These are phyloP conservation scores for Penicillium paxilli DNA, from an alignment of 495 filamentous ascomycete species.

Conservation along the genomic window DNA sequence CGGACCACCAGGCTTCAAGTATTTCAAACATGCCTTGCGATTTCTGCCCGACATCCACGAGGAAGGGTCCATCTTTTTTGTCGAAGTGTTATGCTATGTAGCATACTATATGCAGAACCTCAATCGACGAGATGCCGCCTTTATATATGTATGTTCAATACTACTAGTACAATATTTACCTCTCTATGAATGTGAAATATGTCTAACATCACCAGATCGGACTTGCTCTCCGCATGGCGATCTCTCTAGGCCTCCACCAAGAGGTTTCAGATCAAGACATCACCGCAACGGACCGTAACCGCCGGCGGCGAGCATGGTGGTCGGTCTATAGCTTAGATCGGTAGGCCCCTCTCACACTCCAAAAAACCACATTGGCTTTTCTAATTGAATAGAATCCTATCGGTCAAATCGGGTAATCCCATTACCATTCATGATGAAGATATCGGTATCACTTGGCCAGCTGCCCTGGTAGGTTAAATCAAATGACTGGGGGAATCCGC, in stretches of 20 bases:
- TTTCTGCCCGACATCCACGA: constrained; percentile 52
- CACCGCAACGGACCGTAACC: constrained; percentile 37
- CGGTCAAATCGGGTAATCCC: constrained; percentile 51
- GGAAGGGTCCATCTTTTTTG: constrained; percentile 49
- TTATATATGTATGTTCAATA: constrained; percentile 38
- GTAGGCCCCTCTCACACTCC: not conserved
- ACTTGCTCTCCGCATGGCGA: constrained; percentile 51
- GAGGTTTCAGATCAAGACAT: constrained; percentile 38
- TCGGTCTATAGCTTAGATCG: constrained; percentile 53
- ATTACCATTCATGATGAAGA: constrained; percentile 52
- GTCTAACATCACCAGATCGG: constrained; percentile 35
- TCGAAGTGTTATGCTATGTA: constrained; percentile 50
- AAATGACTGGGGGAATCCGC: not conserved
- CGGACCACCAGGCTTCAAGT: constrained; percentile 51
- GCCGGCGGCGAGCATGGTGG: constrained; percentile 52
- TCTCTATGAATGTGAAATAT: too few relatives aligned
- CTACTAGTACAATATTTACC: too few relatives aligned
- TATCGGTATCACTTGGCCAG: constrained; percentile 44
- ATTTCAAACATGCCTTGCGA: constrained; percentile 47
- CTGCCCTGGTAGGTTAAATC: constrained; percentile 20
- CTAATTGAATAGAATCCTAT: constrained; percentile 30
- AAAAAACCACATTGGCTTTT: not conserved
- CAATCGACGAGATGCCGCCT: constrained; percentile 50
- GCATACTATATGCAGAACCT: constrained; percentile 56
- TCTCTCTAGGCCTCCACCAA: constrained; percentile 52